phyloP scores from a whole-genome alignment of 495 filamentous ascomycete species.

The Aspergillus olivimuriae region DNA sequence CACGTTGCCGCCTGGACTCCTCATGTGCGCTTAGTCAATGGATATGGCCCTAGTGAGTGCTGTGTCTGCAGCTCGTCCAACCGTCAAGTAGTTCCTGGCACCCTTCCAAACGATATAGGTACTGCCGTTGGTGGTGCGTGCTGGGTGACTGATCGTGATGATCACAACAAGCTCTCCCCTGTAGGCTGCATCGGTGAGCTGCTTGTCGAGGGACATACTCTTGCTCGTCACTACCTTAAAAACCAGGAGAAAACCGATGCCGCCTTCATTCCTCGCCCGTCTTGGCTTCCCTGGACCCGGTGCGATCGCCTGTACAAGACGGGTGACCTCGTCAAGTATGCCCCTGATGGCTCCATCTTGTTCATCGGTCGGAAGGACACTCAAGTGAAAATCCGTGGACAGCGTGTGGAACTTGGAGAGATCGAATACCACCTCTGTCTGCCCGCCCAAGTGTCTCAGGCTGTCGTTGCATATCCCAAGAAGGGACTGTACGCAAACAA shows the following conservation, averaged over 20 bases:
- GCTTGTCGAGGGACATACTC: conserved; percentile 34
- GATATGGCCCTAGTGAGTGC: conserved; percentile 52
- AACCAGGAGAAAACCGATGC: conserved; percentile 27
- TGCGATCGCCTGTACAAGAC: conserved; percentile 29
- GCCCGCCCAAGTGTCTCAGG: conserved; percentile 5
- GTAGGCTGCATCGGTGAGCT: conserved; percentile 39
- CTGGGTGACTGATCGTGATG: conserved; percentile 33
- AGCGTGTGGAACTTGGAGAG: conserved; percentile 40
- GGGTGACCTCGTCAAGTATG: conserved; percentile 21
- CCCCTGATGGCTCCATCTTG: conserved; percentile 15
- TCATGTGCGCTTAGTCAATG: conserved; percentile 39
- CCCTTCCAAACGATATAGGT: conserved; percentile 5
- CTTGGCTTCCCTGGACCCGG: conserved; percentile 24
- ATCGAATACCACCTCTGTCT: conserved; percentile 24
- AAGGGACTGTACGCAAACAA: conserved; percentile 10
- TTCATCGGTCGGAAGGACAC: conserved; percentile 31
- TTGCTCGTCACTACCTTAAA: conserved; percentile 36
- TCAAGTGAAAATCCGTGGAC: conserved; percentile 37
- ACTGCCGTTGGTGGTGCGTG: conserved; percentile 10
- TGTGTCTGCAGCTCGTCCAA: conserved; percentile 7
- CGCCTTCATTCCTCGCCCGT: conserved; percentile 30
- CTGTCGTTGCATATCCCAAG: conserved; percentile 9
- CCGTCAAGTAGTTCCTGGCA: conserved; percentile 1
- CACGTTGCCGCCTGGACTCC: conserved; percentile 39
- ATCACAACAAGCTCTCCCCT: conserved; percentile 28